Base-by-base conservation (phyloP, 176 grass and related monocot species). In the Musa itinerans region DNA sequence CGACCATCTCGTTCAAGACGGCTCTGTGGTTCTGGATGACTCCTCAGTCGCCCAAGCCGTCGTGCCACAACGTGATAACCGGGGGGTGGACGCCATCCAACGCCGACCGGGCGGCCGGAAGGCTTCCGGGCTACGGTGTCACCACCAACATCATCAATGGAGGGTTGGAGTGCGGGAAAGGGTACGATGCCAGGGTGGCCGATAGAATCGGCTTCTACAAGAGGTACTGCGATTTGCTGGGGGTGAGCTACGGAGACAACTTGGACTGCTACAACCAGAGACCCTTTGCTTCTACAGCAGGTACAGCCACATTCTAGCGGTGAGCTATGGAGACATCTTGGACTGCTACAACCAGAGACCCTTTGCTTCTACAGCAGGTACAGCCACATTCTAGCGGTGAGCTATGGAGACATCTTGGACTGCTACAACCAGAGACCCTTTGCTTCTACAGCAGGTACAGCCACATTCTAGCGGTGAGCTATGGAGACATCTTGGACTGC, bases 1-100 rank as follows among this genome's bases (percentile, higher is more conserved):
- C 83, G 1, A 50, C 50, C 16, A 48, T 96, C n/a, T 80, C 83
- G 2, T 92, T 92, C 81, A 55, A 89, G 82, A 76, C 86, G 2
- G 89, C 86, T 17, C 6, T 92, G 14, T 92, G 89, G 89, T 85
- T 86, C 80, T 92, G 85, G 89, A 91, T 81, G 88, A 90, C 85
- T 1, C 10, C 83, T 0, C 80, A 81, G 53, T 66, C 27, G 3
- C 74, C 69, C 2, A 88, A 96, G 73, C 88, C 92, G 20, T 96
- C 92, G 66, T 82, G 68, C 72, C 72, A 74, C 8, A 10, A 56
- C 53, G 72, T 74, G 51, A 74, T 74, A 2, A 74, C 53, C 1
- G 72, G 52, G 14, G 9, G 10, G 6, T 74, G 72, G 72, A 56
- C 72, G 13, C 72, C 72, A 4, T 55, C 72, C 21, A 13, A 11